phyloP scores from a whole-genome alignment of 257 asterid genomes.

The Jaltomata sinuosa region DNA sequence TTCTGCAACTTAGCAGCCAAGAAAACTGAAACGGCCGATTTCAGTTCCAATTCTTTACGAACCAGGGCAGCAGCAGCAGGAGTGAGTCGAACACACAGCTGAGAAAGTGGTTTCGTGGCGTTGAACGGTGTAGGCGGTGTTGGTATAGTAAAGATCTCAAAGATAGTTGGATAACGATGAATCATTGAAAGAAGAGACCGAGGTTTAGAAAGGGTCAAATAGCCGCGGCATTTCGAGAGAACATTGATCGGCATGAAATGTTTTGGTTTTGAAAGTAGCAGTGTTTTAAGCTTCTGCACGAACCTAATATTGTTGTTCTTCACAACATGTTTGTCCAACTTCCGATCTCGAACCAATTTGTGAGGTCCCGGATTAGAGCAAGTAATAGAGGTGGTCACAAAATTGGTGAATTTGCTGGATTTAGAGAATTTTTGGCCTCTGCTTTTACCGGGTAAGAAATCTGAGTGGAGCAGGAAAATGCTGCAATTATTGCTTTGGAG shows the following conservation, averaged over 20 bases:
- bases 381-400: slow-evolving; percentile 1
- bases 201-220: slow-evolving; percentile 50
- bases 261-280: slow-evolving; percentile 81
- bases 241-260: slow-evolving; percentile 64
- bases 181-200: slow-evolving; percentile 61
- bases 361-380: slow-evolving; percentile 50
- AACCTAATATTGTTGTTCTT: slow-evolving; percentile 74
- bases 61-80: slow-evolving; percentile 70
- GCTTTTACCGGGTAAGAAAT: slow-evolving; percentile 12
- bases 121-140: slow-evolving; percentile 46
- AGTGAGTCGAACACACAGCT: slow-evolving; percentile 82
- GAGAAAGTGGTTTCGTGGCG: slow-evolving; percentile 60
- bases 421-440: neutral
- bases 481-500: neutral
- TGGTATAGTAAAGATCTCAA: slow-evolving; percentile 69
- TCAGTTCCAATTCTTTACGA: slow-evolving; percentile 43
- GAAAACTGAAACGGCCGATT: slow-evolving; percentile 34
- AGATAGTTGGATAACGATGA: slow-evolving; percentile 75
- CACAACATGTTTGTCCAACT: slow-evolving; percentile 62
- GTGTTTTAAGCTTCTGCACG: slow-evolving; percentile 70
- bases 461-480: slow-evolving; percentile 8
- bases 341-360: slow-evolving; percentile 68
- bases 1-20: slow-evolving; percentile 68
- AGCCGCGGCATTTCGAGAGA: slow-evolving; percentile 65
- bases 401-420: neutral